Percentiles rank a stretch among this genome's conserved stretches.
Conservation (phyloP, 2,329 filamentous ascomycete genomes). For the Sporothrix brunneoviolacea region DNA sequence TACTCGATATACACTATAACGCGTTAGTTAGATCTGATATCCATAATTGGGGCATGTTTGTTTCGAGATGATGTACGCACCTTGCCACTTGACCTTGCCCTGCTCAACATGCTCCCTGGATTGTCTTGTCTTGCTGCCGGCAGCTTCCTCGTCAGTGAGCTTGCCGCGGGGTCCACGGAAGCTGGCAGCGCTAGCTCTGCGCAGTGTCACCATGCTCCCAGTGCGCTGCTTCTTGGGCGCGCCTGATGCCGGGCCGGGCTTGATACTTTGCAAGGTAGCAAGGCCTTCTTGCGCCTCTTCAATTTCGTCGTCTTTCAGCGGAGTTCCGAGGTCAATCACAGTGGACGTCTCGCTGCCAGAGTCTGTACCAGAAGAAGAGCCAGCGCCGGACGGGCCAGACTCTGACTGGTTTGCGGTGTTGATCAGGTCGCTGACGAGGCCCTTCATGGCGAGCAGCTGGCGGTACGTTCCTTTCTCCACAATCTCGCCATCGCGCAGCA, state of each 20-base stretch:
- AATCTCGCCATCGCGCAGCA: slow-evolving; percentile 76
- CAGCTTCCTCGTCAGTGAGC: slow-evolving; percentile 74
- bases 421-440: slow-evolving; percentile 77
- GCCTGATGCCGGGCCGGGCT: slow-evolving; percentile 34
- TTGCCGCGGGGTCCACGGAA: slow-evolving; percentile 83
- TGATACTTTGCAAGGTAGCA: slow-evolving; percentile 71
- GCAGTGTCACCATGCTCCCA: slow-evolving; percentile 71
- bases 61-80: too few species aligned
- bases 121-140: slow-evolving; percentile 70
- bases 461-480: slow-evolving; percentile 85
- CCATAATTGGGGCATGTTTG: too few species aligned
- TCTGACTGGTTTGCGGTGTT: slow-evolving; percentile 62
- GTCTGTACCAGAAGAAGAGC: slow-evolving; percentile 20
- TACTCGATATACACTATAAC: slow-evolving; percentile 95
- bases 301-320: slow-evolving; percentile 60
- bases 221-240: slow-evolving; percentile 45
- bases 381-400: slow-evolving; percentile 30
- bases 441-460: slow-evolving; percentile 89
- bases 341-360: slow-evolving; percentile 51
- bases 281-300: slow-evolving; percentile 73
- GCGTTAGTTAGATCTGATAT: too few species aligned
- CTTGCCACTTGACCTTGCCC: slow-evolving; percentile 95
- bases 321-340: slow-evolving; percentile 46
- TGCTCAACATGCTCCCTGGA: slow-evolving; percentile 84
- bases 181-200: slow-evolving; percentile 85